Evolutionary conservation across 139 green algal genomes (phyloP), one percentile per base, ranked within the genome.

Genomic region (Parachlorella kessleri): DNA sequence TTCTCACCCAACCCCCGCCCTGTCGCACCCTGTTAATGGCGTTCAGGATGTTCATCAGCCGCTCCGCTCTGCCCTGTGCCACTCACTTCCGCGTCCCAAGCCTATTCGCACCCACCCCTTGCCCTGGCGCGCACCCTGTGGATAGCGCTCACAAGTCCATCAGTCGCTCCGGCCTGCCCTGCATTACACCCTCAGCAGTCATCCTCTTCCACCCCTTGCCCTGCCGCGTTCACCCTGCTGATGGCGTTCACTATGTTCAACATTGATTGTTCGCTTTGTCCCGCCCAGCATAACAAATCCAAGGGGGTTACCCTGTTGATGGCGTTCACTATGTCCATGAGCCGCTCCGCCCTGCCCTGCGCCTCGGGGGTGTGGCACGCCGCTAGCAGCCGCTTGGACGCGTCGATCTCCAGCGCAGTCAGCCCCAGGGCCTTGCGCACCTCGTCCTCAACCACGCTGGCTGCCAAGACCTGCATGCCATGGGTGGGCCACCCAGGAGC

Each of bases 361-460:
- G 83, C 88, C 54, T 88, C 84, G 6, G 88, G 88, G 4, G 80
- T 85, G 39, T 83, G 70, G 32, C 75, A 55, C 18, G 53, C 26
- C 14, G 40, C 36, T 18, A 72, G 75, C 75, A 85, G 39, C 3
- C 40, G n/a, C 23, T 40, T 72, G 26, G 72, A 76, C 3, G 75
- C 77, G n/a, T 84, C 76, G 35, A 80, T 72, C 28, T 82, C 54
- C 35, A 92, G 80, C 24, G 80, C 72, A 1, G 78, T 85, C 26
- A 92, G 67, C 55, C 79, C 83, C 59, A 70, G 72, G 35, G 55
- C 73, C 55, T 79, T 83, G 4, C 82, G 42, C 14, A 87, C 74
- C 55, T 84, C 68, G 48, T 90, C 86, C 66, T 91, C 86, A 36
- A 89, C 78, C 54, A 84, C 54, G 6, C 81, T 88, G 2, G 84